Evolutionary conservation across 2,329 filamentous ascomycete genomes (phyloP).

Genomic region (Trichoderma koningii): DNA sequence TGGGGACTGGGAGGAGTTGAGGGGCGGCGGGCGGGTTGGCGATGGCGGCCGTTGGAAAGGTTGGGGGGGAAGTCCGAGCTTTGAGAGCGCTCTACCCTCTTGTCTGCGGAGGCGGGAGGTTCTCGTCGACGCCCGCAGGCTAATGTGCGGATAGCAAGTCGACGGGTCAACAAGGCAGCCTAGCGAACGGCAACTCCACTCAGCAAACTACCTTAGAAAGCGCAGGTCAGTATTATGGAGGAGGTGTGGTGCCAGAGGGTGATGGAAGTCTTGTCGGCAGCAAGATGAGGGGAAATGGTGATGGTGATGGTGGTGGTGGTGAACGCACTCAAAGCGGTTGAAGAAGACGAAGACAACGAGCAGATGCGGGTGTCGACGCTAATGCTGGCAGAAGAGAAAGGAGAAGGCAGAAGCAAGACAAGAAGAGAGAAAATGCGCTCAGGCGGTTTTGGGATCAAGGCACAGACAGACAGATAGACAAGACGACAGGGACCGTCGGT

Average conservation of each 20-base stretch:
- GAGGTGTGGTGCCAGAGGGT: too few species aligned
- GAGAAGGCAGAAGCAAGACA: neutral
- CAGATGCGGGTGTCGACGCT: neutral
- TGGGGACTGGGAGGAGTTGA: conserved; percentile 3
- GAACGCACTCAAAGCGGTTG: neutral
- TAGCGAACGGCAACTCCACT: conserved; percentile 8
- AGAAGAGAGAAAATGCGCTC: neutral
- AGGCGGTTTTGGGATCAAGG: neutral
- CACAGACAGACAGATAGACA: too few species aligned
- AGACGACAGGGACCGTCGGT: neutral
- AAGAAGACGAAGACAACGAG: neutral
- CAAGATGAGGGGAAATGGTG: neutral
- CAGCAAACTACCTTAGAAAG: conserved; percentile 17
- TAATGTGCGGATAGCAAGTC: conserved; percentile 16
- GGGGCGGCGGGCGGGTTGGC: neutral
- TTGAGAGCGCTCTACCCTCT: neutral
- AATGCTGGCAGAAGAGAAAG: neutral
- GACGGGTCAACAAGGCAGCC: neutral
- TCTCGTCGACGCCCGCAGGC: conserved; percentile 21
- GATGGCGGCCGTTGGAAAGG: neutral
- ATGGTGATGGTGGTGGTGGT: too few species aligned
- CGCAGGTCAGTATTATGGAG: neutral
- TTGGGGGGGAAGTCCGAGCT: neutral
- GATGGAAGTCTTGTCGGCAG: neutral
- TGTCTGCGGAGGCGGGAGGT: neutral